A percentile compares a stretch with the other conserved stretches of the same genome.
Conservation (phyloP, 2,329 filamentous ascomycete genomes). For the Polychaeton citri region DNA sequence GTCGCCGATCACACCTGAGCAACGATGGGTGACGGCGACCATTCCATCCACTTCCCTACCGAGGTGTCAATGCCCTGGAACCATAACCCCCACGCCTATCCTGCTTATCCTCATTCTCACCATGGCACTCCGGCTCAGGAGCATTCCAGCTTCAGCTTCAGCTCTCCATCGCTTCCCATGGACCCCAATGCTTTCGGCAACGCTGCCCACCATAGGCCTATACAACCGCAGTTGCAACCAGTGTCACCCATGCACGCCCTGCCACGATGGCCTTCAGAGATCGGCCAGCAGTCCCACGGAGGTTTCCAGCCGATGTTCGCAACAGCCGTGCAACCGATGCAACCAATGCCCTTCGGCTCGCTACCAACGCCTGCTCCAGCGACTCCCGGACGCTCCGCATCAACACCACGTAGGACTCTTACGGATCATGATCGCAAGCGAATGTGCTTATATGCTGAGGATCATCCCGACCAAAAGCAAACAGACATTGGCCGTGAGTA, state of each 20-base stretch:
- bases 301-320: conserved; percentile 50
- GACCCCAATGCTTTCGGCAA: conserved; percentile 37
- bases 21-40: conserved; percentile 19
- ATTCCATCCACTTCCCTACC: neutral
- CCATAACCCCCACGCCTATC: conserved; percentile 9
- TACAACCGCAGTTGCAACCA: conserved; percentile 48
- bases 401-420: conserved; percentile 51
- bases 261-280: conserved; percentile 71
- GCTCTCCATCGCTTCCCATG: conserved; percentile 47
- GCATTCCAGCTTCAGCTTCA: conserved; percentile 52
- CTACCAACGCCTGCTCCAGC: conserved; percentile 39
- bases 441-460: conserved; percentile 90
- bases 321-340: conserved; percentile 34
- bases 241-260: conserved; percentile 25
- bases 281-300: conserved; percentile 50
- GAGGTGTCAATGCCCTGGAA: conserved; percentile 2
- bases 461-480: conserved; percentile 83
- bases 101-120: conserved; percentile 40
- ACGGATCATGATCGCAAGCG: conserved; percentile 79
- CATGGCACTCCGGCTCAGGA: conserved; percentile 58
- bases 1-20: neutral
- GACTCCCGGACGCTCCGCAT: conserved; percentile 28
- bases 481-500: conserved; percentile 78
- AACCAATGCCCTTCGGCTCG: conserved; percentile 34
- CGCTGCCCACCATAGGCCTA: conserved; percentile 38